phyloP scores from a whole-genome alignment of 495 filamentous ascomycete species.

The Cetradonia linearis region DNA sequence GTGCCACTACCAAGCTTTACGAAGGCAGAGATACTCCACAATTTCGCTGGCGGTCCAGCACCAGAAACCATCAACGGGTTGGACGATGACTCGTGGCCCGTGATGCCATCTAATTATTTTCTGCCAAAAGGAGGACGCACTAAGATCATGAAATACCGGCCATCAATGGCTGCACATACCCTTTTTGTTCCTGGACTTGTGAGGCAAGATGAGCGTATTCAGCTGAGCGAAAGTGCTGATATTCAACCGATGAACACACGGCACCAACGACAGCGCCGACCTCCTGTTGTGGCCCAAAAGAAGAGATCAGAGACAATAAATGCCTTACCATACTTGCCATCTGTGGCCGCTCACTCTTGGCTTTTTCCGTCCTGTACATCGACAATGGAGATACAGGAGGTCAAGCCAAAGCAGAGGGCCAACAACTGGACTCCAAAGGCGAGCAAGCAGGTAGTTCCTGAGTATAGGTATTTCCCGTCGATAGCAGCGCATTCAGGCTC shows the following conservation, averaged over 20 bases:
- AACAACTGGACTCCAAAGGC: neutral
- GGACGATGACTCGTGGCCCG: neutral
- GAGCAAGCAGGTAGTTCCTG: neutral
- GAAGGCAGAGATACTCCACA: conserved; percentile 14
- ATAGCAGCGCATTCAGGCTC: conserved; percentile 11
- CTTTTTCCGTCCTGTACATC: neutral
- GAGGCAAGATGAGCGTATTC: neutral
- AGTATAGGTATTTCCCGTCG: neutral
- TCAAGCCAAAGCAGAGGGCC: too few species aligned
- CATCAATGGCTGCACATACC: conserved; percentile 24
- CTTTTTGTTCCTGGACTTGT: neutral
- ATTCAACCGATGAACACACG: neutral
- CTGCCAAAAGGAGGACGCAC: neutral
- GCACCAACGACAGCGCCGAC: conserved; percentile 2
- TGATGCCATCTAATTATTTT: neutral
- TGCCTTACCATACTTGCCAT: conserved; percentile 6
- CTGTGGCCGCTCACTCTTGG: conserved; percentile 12
- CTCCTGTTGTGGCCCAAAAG: neutral
- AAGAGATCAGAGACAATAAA: neutral
- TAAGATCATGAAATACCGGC: conserved; percentile 8
- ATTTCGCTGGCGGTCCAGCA: conserved; percentile 13
- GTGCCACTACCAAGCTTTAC: conserved; percentile 10
- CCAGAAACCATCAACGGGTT: conserved; percentile 5
- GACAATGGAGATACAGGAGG: neutral
- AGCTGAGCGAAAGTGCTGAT: neutral